Base-by-base conservation (phyloP, 176 grass and related monocot species). In the Elymus sibiricus region DNA sequence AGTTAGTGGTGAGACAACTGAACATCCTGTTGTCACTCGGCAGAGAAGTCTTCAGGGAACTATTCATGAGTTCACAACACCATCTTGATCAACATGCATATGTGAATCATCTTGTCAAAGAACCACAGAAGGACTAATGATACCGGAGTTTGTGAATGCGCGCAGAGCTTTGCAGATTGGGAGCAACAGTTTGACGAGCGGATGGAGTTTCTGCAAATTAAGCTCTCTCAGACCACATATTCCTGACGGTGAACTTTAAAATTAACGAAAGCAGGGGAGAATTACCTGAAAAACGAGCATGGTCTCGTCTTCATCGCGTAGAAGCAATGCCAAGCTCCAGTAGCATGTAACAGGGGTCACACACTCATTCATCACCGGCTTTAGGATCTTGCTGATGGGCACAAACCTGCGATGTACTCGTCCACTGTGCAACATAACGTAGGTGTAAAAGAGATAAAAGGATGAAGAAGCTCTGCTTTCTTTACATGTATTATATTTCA, bases 261-360 rank as follows among this genome's bases (percentile, higher is more conserved):
- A 24, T 9, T 53, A 76, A 46, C 72, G 74, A 67, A 86, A 77
- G 22, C 13, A 80, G 35, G 16, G 0, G 64, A n/a, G 1, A 55
- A 6, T 81, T 80, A 95, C 94, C 93, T 85, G 58, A 28, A 94
- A 98, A 85, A 86, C 87, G 66, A 84, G 19, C 56, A 79, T 77
- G 17, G 94, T 76, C 24, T 86, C 78, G 42, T 88, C 87, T 86
- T 94, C 72, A 17, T 88, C 82, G 1, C 43, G 66, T 3, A 94
- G 55, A 82, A 98, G 69, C 75, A 95, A 84, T 69, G 83, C 74
- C 66, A 95, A 89, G 64, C 79, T 97, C 89, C 92, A 95, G 59
- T 93, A 94, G 76, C 92, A 97, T 55, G 89, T 77, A 21, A 93
- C 89, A 58, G 90, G 95, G 74, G 82, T 87, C 83, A 91, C 82